Base-by-base conservation (phyloP, 2,329 filamentous ascomycete genomes). In the Colletotrichum nymphaeae region DNA sequence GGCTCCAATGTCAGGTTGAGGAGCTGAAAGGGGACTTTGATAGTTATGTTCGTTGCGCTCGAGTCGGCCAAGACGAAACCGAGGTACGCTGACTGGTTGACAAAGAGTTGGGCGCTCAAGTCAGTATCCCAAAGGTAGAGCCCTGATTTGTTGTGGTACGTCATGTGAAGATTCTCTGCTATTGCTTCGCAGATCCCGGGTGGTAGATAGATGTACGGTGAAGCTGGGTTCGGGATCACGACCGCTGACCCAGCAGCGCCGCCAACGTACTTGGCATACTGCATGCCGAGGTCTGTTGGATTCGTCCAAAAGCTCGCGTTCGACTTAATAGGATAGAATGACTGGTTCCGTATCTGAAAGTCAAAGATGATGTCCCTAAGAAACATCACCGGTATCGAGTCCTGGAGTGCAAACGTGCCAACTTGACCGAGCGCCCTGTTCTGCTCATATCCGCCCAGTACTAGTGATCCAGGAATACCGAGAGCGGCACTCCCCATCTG, bases 1-100 rank as follows among this genome's bases (percentile, higher is more conserved):
- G 77, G 37, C 1, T 82, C 80, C 4, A 87, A 78, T 0, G 84
- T 86, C 7, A 84, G 78, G 73, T 84, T 83, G n/a, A 84, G 78
- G 42, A 83, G 79, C 37, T 76, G 77, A 62, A 83, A 81, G 14
- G 85, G 85, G 2, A 87, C 83, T 14, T 86, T 85, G 77, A 87
- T 85, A 0, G 79, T 82, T 56, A 85, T 73, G 55, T 81, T 82
- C 3, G 78, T 73, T 0, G 78, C 79, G 28, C 79, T 78, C 4
- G 77, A 78, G 67, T 78, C 77, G 9, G 76, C 75, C 35, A 80
- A 67, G 49, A 86, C 79, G 74, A 87, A 87, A 63, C 79, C 78
- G 8, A 87, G 79, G 56, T 83, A 84, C 16, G 84, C 81, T 2
- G 84, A 81, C 1, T 85, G 86, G 49, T 77, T 79, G 49, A 86